phyloP scores from a whole-genome alignment of 495 filamentous ascomycete species.

The Sabuloglossum arenarium region DNA sequence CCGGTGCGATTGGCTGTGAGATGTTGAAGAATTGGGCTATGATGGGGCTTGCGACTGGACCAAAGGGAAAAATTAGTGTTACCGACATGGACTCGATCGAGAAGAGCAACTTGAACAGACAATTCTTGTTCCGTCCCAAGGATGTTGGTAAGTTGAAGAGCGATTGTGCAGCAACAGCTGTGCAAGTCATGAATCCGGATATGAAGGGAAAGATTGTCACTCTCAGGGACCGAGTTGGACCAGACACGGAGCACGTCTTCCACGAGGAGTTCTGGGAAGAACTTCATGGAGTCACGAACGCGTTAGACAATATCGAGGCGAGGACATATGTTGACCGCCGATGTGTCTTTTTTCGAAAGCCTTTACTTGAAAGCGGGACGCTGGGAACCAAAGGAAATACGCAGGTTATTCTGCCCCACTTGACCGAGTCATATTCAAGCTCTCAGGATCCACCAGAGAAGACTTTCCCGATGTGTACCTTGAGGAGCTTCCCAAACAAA shows the following conservation, averaged over 20 bases:
- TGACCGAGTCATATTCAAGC: slow-evolving; percentile 96
- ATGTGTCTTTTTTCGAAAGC: slow-evolving; percentile 97
- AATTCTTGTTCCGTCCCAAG: slow-evolving; percentile 86
- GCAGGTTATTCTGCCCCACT: slow-evolving; percentile 72
- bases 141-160: slow-evolving; percentile 97
- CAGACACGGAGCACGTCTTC: slow-evolving; percentile 88
- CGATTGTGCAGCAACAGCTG: slow-evolving; percentile 75
- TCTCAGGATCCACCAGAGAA: slow-evolving; percentile 97
- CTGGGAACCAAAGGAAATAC: slow-evolving; percentile 97
- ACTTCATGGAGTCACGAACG: slow-evolving; percentile 90
- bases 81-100: slow-evolving; percentile 98
- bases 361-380: slow-evolving; percentile 88
- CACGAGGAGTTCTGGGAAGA: slow-evolving; percentile 82
- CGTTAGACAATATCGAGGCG: slow-evolving; percentile 93
- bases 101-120: slow-evolving; percentile 95
- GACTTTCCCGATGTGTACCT: slow-evolving; percentile 96
- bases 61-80: slow-evolving; percentile 69
- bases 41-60: slow-evolving; percentile 84
- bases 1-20: slow-evolving; percentile 95
- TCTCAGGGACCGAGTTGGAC: slow-evolving; percentile 72
- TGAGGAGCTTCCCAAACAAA: slow-evolving; percentile 93
- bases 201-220: slow-evolving; percentile 65
- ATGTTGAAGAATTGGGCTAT: slow-evolving; percentile 99
- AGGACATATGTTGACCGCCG: slow-evolving; percentile 92
- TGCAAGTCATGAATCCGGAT: slow-evolving; percentile 87